Conservation (phyloP, 352 stramenopile genomes). For the Hyaloperonospora brassicae region DNA sequence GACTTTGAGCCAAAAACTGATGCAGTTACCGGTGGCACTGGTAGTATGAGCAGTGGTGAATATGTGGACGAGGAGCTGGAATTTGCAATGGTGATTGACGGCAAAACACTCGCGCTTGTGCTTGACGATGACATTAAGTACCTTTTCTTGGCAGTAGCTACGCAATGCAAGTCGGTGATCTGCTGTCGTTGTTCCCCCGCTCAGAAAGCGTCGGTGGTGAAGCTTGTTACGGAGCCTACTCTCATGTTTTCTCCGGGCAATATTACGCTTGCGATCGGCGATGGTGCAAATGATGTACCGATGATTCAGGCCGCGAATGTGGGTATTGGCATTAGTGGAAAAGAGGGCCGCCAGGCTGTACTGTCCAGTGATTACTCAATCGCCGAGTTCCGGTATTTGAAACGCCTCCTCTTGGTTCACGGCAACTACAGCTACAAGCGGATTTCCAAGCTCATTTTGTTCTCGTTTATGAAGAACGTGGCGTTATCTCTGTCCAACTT, state of each 20-base stretch:
- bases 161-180: constrained; percentile 86
- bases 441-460: constrained; percentile 84
- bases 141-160: constrained; percentile 79
- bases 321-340: constrained; percentile 78
- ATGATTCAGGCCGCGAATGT: constrained; percentile 87
- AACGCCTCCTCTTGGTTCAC: constrained; percentile 74
- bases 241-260: constrained; percentile 85
- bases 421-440: constrained; percentile 89
- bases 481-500: constrained; percentile 82
- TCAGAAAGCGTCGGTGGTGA: constrained; percentile 82
- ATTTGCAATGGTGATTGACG: constrained; percentile 88
- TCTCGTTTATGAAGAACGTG: constrained; percentile 88
- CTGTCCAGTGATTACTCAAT: constrained; percentile 81
- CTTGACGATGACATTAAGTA: constrained; percentile 88
- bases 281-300: constrained; percentile 81
- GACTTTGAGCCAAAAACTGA: constrained; percentile 65
- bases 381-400: constrained; percentile 77
- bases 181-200: constrained; percentile 79
- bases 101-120: constrained; percentile 72
- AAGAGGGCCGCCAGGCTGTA: constrained; percentile 80
- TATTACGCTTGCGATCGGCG: constrained; percentile 80
- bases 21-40: constrained; percentile 17
- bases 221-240: constrained; percentile 80
- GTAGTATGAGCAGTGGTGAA: constrained; percentile 37
- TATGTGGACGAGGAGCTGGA: constrained; percentile 72